Evolutionary conservation across 169 alveolate species (phyloP), one percentile per base, ranked within the genome.

Genomic region (Sarcocystis neurona): DNA sequence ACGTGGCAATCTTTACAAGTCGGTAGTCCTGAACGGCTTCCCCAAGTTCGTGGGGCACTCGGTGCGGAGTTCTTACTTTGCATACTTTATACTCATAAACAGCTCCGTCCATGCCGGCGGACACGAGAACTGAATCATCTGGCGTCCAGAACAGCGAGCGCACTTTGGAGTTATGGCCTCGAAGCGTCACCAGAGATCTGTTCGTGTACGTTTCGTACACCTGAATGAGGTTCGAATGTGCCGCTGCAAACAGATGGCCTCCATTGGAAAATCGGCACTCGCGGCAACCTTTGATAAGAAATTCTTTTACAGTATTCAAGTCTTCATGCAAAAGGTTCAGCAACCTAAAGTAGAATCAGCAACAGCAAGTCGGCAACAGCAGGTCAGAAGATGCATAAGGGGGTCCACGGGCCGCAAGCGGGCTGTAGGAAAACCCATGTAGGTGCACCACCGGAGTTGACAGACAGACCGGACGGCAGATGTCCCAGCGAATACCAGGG

Each of bases 201-300:
- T 98, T 97, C 56, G 98, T 96, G 89, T 96, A 97, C 66, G 97
- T 96, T 77, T 96, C 92, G 93, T 92, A 96, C 41, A 97, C 97
- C 89, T 95, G 94, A 89, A 96, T 96, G 82, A 93, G 84, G 79
- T 96, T 94, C n/a, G 95, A 91, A 91, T 95, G 96, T 50, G 95
- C 96, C 39, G 96, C 96, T 2, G 99, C 98, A 91, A 97, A 97
- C 87, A 96, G 91, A 92, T 97, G 98, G 0, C 98, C 99, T 53
- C 98, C 98, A 90, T 97, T 92, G 80, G 97, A 93, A 87, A 97
- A 97, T 85, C 94, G 93, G 77, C 97, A 95, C 93, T 96, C 98
- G 50, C 96, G 89, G 47, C 98, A 95, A 72, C 94, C 96, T 92
- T 96, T 95, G 32, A 96, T 94, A 39, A 97, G 96, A 66, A 97